Percentiles rank a stretch among this genome's conserved stretches.
phyloP scores from a whole-genome alignment of 441 rosid species.

The Omphalea diandra region DNA sequence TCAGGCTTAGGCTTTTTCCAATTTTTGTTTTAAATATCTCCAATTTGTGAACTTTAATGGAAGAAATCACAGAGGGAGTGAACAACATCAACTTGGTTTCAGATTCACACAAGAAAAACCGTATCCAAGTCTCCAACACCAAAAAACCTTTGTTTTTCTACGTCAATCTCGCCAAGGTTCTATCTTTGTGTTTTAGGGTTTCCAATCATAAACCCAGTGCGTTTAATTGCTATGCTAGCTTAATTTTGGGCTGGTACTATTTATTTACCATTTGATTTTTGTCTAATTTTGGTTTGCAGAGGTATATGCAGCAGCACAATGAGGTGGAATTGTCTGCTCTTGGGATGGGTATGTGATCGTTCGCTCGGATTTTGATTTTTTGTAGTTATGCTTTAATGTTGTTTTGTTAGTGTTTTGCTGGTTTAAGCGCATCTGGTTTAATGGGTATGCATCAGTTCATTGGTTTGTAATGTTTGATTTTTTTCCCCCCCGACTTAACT shows the following conservation, averaged over 20 bases:
- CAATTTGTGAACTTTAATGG: slow-evolving; percentile 40
- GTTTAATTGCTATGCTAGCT: too few species aligned
- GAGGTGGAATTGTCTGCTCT: slow-evolving; percentile 93
- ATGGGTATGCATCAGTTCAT: neutral
- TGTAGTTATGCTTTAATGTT: neutral
- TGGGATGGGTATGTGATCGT: slow-evolving; percentile 78
- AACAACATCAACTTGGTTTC: slow-evolving; percentile 53
- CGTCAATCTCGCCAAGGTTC: slow-evolving; percentile 92
- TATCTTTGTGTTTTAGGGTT: neutral
- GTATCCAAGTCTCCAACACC: slow-evolving; percentile 94
- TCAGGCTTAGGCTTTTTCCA: neutral
- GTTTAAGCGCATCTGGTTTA: neutral
- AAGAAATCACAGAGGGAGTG: slow-evolving; percentile 69
- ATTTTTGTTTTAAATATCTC: neutral
- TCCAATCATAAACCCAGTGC: too few species aligned
- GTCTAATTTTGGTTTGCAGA: slow-evolving; percentile 41
- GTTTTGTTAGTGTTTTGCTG: too few species aligned
- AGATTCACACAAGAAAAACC: slow-evolving; percentile 56
- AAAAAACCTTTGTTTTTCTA: slow-evolving; percentile 90
- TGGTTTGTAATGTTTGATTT: neutral
- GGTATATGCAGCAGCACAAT: slow-evolving; percentile 88
- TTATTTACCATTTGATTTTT: too few species aligned
- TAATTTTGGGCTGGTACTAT: neutral
- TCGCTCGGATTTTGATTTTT: neutral
- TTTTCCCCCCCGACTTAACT: neutral